Percentiles rank a stretch among this genome's conserved stretches.
Evolutionary conservation across 345 rosid genomes (phyloP).

Genomic region (Citrus medica): DNA sequence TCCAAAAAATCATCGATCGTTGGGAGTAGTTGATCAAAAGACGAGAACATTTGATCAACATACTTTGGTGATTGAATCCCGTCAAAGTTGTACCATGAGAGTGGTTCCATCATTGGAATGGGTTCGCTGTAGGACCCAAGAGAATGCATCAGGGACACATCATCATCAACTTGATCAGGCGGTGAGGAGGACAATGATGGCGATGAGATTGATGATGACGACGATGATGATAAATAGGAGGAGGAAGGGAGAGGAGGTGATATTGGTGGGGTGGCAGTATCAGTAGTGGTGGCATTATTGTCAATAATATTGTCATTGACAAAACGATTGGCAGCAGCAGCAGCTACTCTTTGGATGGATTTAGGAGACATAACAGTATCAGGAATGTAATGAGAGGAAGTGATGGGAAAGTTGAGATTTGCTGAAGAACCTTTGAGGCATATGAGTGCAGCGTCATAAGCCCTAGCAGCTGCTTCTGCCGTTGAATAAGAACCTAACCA

Average conservation of each 20-base stretch:
- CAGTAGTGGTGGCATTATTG: not conserved
- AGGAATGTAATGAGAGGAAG: conserved; percentile 36
- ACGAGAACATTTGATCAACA: conserved; percentile 49
- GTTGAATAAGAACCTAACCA: conserved; percentile 98
- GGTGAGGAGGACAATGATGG: conserved; percentile 47
- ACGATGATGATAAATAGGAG: conserved; percentile 27
- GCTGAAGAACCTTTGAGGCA: conserved; percentile 87
- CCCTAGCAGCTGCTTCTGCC: conserved; percentile 93
- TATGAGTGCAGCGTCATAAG: conserved; percentile 93
- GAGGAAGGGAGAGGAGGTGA: conserved; percentile 19
- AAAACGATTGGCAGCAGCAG: conserved; percentile 57
- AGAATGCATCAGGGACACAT: conserved; percentile 36
- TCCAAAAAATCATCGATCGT: conserved; percentile 53
- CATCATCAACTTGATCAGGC: conserved; percentile 40
- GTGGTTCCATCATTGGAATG: conserved; percentile 34
- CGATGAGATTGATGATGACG: conserved; percentile 31
- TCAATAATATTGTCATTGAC: not conserved
- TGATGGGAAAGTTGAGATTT: conserved; percentile 75
- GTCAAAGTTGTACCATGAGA: conserved; percentile 43
- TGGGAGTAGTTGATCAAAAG: conserved; percentile 32
- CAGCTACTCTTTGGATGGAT: conserved; percentile 81
- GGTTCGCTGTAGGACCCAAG: conserved; percentile 23
- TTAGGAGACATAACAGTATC: conserved; percentile 70
- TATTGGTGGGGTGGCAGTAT: conserved; percentile 14
- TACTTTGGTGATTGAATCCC: conserved; percentile 46